Base-by-base conservation (phyloP, 371 early-diverging fungal genomes). In the Dinochytrium kinnereticum region DNA sequence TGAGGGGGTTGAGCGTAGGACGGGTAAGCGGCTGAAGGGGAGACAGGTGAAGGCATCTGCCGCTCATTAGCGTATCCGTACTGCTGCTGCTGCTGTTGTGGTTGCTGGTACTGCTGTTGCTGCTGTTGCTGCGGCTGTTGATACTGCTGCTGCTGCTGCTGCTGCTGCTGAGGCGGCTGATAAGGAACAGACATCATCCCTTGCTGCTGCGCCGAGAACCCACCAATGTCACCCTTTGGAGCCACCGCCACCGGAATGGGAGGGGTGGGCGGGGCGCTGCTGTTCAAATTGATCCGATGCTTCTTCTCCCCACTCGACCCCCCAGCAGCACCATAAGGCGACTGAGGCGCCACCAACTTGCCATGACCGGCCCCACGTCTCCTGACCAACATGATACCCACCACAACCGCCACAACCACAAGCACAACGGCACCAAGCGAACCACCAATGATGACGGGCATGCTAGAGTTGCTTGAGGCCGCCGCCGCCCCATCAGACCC, bases 101-200 rank as follows among this genome's bases (percentile, higher is more conserved):
- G 59, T 64, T 55, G 59, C 64, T 33, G 59, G 44, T 50, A 40
- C 59, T 69, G 36, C 51, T 33, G 33, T n/a, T 59, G 74, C 67
- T 50, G 55, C 70, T 34, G 59, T n/a, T 71, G 61, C 49, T 17
- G 61, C 49, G 50, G 69, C 37, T 69, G 69, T 17, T 49, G 53
- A n/a, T 40, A 51, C 50, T 69, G n/a, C 19, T 44, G 44, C 44
- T 44, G 44, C 44, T 44, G 44, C 13, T 44, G 19, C 44, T 44
- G 44, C 13, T 7, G 44, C 44, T 44, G 44, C 19, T 44, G 44
- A n/a, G n/a, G n/a, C n/a, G 37, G 40, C 15, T 24, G 68, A 2
- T 24, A 19, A 21, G 40, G 31, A 24, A 36, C 55, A 17, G 69
- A 39, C 13, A 15, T 10, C 40, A 49, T 39, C 2, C 10, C 13